A percentile compares a stretch with the other conserved stretches of the same genome.
Conservation (phyloP, 768 basidiomycete genomes). For the Fomitopsis pulvina region DNA sequence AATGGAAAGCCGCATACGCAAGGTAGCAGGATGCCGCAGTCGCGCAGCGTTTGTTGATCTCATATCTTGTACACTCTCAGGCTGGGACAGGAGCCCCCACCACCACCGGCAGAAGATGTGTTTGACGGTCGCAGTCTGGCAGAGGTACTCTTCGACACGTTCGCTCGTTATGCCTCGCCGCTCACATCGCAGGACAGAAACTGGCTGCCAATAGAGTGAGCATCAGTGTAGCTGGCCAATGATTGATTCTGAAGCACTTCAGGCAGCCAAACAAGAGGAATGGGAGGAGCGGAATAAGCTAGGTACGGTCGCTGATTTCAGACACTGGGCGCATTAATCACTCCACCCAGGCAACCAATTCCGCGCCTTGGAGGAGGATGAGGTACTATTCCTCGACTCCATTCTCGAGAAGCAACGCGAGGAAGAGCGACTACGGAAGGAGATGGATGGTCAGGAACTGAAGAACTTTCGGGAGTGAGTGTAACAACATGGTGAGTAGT, state of each 20-base stretch:
- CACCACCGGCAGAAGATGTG: slow-evolving; percentile 64
- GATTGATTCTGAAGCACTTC: slow-evolving; percentile 18
- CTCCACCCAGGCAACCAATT: slow-evolving; percentile 68
- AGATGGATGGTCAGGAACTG: slow-evolving; percentile 74
- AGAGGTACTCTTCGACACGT: slow-evolving; percentile 48
- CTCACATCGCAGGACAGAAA: slow-evolving; percentile 47
- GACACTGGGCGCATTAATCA: neutral
- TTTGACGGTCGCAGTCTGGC: slow-evolving; percentile 85
- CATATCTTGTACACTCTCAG: slow-evolving; percentile 31
- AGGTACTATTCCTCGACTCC: slow-evolving; percentile 84
- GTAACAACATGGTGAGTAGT: neutral
- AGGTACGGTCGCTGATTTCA: slow-evolving; percentile 22
- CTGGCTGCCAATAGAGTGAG: slow-evolving; percentile 81
- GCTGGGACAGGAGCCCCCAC: slow-evolving; percentile 80
- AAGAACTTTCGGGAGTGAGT: slow-evolving; percentile 71
- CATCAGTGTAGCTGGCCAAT: slow-evolving; percentile 6
- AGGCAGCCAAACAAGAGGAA: slow-evolving; percentile 90
- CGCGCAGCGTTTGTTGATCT: slow-evolving; percentile 5
- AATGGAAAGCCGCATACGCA: slow-evolving; percentile 89
- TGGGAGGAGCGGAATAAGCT: slow-evolving; percentile 89
- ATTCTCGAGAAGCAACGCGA: slow-evolving; percentile 68
- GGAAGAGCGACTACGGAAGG: slow-evolving; percentile 69
- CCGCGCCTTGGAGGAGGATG: slow-evolving; percentile 84
- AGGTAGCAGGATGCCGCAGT: slow-evolving; percentile 35
- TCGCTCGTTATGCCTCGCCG: slow-evolving; percentile 2